Base-by-base conservation (phyloP, 2,329 filamentous ascomycete species). In the Davidsoniella neocaledoniae region DNA sequence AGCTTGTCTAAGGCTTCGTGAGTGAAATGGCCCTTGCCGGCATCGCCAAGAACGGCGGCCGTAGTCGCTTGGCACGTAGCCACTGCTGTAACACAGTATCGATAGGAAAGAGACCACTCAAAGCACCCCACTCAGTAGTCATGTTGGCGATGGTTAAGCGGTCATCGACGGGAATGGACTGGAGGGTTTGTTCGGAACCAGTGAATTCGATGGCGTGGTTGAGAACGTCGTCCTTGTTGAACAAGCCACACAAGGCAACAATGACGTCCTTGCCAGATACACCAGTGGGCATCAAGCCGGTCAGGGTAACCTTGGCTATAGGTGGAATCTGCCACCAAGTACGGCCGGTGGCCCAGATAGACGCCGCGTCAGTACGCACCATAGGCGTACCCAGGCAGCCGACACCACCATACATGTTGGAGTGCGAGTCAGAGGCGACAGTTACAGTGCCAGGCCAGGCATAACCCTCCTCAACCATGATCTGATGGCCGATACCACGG, bases 261-360 rank as follows among this genome's bases (percentile, higher is more conserved):
- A 96, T 96, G 10, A 94, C 83, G 62, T 96, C 91, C 64, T 98
- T 96, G 26, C 87, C 90, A 0, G 83, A 86, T 1, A 94, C 87
- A 9, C 88, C 88, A 1, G 69, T 67, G 0, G 86, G 88, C 5
- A 94, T 67, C 0, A 76, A 64, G 5, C 87, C 88, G 0, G 74
- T 84, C 9, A 96, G 71, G 0, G 76, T 88, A 21, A 95, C 76
- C 64, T 83, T 81, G 1, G 83, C 85, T 25, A 94, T 76, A 0
- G 86, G 86, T 0, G 90, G 90, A 21, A 91, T 74, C 66, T 93
- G 84, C 78, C 79, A 94, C 87, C 87, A 95, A 0, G 83, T 94
- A 56, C 73, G 69, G 3, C 79, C 78, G 0, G 86, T 94, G 0
- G 83, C 82, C 83, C 81, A 94, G 38, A 95, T 86, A 56, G 74